Evolutionary conservation across 1,284 basidiomycete genomes (phyloP).

Genomic region (Tilletia walkeri): DNA sequence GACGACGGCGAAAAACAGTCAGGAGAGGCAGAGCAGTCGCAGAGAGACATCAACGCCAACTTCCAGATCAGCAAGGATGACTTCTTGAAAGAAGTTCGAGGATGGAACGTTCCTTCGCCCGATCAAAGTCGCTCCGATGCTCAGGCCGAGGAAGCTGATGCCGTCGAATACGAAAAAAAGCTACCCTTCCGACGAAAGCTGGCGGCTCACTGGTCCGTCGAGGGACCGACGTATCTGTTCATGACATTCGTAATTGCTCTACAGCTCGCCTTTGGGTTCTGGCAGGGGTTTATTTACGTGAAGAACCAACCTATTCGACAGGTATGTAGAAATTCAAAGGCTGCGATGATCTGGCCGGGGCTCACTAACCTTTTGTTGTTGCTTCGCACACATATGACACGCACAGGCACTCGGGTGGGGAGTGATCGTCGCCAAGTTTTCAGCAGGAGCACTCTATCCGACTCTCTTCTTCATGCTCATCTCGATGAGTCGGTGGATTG

Average conservation of each 20-base stretch:
- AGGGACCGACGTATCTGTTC: conserved; percentile 18
- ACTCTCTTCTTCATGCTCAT: conserved; percentile 23
- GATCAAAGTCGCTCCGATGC: conserved; percentile 10
- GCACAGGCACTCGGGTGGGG: conserved; percentile 20
- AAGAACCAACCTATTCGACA: background rate
- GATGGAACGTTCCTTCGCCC: conserved; percentile 22
- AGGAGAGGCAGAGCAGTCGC: background rate
- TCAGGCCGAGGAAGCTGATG: background rate
- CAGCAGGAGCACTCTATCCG: conserved; percentile 25
- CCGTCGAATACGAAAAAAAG: background rate
- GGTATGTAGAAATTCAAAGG: background rate
- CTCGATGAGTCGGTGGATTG: conserved; percentile 17
- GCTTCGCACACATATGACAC: too few species aligned
- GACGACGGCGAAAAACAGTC: background rate
- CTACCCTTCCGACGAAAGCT: conserved; percentile 1
- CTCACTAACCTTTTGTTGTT: too few species aligned
- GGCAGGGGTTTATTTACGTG: conserved; percentile 24
- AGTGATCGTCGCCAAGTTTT: conserved; percentile 23
- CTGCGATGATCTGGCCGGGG: too few species aligned
- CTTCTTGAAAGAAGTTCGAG: conserved; percentile 15
- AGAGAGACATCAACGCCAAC: background rate
- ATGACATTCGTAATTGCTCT: conserved; percentile 17
- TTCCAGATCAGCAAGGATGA: background rate
- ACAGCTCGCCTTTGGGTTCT: conserved; percentile 21
- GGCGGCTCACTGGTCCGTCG: conserved; percentile 20